phyloP scores from a whole-genome alignment of 345 rosid genomes.

The Reutealis trisperma region DNA sequence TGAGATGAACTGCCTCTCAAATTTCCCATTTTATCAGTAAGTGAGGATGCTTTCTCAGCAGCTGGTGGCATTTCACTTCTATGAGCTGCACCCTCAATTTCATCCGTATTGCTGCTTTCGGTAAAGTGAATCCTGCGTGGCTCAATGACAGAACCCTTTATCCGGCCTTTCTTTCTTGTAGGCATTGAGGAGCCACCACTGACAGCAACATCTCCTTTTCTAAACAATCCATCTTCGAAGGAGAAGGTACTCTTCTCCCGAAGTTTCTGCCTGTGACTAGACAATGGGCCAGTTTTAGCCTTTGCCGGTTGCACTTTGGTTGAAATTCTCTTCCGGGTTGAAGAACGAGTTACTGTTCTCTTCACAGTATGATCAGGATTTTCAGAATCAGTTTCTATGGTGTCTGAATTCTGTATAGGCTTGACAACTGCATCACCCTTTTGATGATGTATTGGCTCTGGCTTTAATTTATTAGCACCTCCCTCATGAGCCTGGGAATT shows the following conservation, averaged over 20 bases:
- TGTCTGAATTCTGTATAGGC: constrained; percentile 61
- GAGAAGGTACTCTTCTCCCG: constrained; percentile 46
- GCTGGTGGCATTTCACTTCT: constrained; percentile 38
- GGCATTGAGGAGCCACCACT: constrained; percentile 39
- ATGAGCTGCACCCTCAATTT: constrained; percentile 36
- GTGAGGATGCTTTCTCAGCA: constrained; percentile 51
- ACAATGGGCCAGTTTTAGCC: constrained; percentile 35
- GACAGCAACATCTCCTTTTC: constrained; percentile 34
- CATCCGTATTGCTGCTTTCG: constrained; percentile 39
- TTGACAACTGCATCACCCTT: constrained; percentile 34
- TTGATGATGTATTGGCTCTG: constrained; percentile 31
- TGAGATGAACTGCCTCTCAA: constrained; percentile 26
- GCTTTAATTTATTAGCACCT: constrained; percentile 36
- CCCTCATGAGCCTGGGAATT: constrained; percentile 42
- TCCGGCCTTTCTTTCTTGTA: constrained; percentile 39
- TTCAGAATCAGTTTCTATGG: constrained; percentile 81
- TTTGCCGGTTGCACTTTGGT: constrained; percentile 34
- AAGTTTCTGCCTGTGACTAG: constrained; percentile 35
- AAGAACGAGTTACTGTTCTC: constrained; percentile 68
- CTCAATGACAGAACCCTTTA: constrained; percentile 35
- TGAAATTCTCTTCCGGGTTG: constrained; percentile 46
- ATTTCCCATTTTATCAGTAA: constrained; percentile 35
- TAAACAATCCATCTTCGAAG: constrained; percentile 49
- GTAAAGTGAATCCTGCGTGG: constrained; percentile 46
- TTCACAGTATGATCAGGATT: constrained; percentile 45